Evolutionary conservation across 441 rosid species (phyloP), one percentile per base, ranked within the genome.

Genomic region (Jatropha multifida): DNA sequence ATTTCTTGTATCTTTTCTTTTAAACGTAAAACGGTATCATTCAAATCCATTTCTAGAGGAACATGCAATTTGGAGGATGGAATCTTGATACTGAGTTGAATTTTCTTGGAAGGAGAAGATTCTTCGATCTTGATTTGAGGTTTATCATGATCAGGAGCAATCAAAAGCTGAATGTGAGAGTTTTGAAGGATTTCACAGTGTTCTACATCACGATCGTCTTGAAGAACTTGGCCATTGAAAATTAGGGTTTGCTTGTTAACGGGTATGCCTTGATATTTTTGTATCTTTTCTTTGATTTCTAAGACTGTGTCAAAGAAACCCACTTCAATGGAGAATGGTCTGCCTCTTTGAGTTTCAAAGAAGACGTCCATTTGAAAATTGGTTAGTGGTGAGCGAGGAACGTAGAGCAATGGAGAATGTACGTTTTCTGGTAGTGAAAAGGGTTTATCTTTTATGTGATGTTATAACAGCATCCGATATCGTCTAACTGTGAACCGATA

Each of bases 201-300:
- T 81, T 87, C 93, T 6, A 94, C 82, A 15, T 90, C 85, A 4
- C 54, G 86, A 6, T 93, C 88, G 56, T 93, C 97, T 73, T 83
- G 88, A 59, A 94, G 94, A 77, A 85, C 79, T 14, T 81, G 83
- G 48, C 90, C 92, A 23, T 93, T 81, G 85, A 90, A 88, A 66
- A 88, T 76, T 46, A 91, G 86, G 65, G 90, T 87, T 82, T 94
- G 97, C 52, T 64, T 80, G 23, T 79, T 40, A 6, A 88, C 48
- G 38, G 98, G 90, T 4, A 94, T 91, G 17, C 81, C 80, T 32
- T 88, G 94, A 83, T 87, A 88, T 68, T 89, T 90, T 13, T 88
- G 83, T 18, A 92, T 83, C 78, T 91, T 93, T 55, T 86, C 83
- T 83, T 93, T 93, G 87, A 94, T 94, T 67, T 91, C 94, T 2